Conservation (phyloP, 495 filamentous ascomycete genomes). For the Rostrohypoxylon terebratum region DNA sequence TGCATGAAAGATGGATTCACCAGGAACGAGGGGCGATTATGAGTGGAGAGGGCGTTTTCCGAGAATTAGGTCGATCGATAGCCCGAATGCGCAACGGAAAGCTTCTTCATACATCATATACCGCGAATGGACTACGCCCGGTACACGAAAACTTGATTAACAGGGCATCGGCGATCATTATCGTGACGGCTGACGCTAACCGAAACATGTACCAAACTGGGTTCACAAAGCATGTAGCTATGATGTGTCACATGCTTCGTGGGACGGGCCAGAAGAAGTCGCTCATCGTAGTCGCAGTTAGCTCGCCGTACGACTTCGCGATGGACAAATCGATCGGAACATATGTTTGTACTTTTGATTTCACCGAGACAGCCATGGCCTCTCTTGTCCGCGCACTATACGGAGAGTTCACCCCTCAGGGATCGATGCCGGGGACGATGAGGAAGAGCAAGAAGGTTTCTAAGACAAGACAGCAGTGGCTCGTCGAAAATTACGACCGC, state of each 20-base stretch:
- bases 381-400: conserved; percentile 84
- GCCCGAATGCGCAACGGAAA: conserved; percentile 84
- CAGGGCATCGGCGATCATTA: conserved; percentile 83
- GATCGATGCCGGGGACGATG: conserved; percentile 81
- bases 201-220: conserved; percentile 90
- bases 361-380: conserved; percentile 88
- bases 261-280: conserved; percentile 72
- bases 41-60: conserved; percentile 88
- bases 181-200: conserved; percentile 90
- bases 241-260: conserved; percentile 78
- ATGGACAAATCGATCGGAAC: conserved; percentile 87
- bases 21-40: conserved; percentile 77
- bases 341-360: conserved; percentile 93
- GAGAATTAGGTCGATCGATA: conserved; percentile 82
- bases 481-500: conserved; percentile 85
- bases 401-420: conserved; percentile 78
- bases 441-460: conserved; percentile 83
- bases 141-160: conserved; percentile 92
- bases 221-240: conserved; percentile 92
- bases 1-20: conserved; percentile 66
- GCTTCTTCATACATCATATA: conserved; percentile 90
- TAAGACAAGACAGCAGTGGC: conserved; percentile 87
- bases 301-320: conserved; percentile 95
- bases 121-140: conserved; percentile 86
- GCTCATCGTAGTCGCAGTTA: conserved; percentile 86